These are phyloP conservation scores for Brasenia schreberi DNA, from an alignment of 164 flowering plant genomes.

Conservation along the genomic window DNA sequence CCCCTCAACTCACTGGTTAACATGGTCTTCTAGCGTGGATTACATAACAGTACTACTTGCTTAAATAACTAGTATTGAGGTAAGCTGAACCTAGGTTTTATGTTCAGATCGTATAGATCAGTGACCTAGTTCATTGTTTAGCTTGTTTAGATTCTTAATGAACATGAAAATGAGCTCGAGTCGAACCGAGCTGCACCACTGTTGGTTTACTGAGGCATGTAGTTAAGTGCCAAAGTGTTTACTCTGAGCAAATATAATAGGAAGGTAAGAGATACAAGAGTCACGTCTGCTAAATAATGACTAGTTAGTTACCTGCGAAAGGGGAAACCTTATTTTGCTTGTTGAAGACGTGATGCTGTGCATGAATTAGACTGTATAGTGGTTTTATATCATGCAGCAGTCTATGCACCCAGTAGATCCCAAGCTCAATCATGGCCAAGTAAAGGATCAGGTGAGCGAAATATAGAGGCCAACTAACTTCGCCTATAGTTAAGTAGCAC, in stretches of 20 bases:
- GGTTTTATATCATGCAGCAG: neutral
- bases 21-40: too few relatives aligned
- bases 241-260: too few relatives aligned
- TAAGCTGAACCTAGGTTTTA: too few relatives aligned
- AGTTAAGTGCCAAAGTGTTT: too few relatives aligned
- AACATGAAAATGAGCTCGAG: neutral
- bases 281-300: neutral
- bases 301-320: neutral
- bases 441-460: neutral
- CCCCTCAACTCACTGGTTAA: too few relatives aligned
- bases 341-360: neutral
- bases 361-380: neutral
- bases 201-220: too few relatives aligned
- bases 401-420: neutral
- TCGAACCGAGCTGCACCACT: too few relatives aligned
- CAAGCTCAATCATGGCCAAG: neutral
- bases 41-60: too few relatives aligned
- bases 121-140: too few relatives aligned
- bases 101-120: too few relatives aligned
- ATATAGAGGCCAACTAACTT: neutral
- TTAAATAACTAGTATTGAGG: too few relatives aligned
- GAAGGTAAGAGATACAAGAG: neutral
- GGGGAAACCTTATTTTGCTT: neutral
- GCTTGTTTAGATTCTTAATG: too few relatives aligned
- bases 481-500: neutral